Evolutionary conservation across 495 filamentous ascomycete species (phyloP).

Genomic region (Penicillium robsamsonii): DNA sequence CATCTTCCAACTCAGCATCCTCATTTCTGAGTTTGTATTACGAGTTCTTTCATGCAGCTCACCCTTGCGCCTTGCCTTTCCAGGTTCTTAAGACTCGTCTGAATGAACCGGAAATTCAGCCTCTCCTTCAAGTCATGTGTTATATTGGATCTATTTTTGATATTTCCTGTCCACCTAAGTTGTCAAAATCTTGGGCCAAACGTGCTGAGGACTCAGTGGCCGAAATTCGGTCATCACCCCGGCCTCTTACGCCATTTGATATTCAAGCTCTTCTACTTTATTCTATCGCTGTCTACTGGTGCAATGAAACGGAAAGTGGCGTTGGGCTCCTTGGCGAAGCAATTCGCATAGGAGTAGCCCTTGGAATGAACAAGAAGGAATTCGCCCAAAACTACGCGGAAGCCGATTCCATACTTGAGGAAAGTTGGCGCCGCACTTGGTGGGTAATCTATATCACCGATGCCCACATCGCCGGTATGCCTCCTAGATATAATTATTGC

Average conservation of each 20-base stretch:
- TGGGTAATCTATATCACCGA: slow-evolving; percentile 31
- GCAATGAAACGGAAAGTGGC: slow-evolving; percentile 18
- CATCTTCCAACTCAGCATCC: neutral
- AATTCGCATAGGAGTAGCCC: slow-evolving; percentile 16
- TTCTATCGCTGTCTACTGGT: slow-evolving; percentile 27
- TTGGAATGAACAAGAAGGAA: slow-evolving; percentile 25
- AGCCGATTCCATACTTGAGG: slow-evolving; percentile 20
- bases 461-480: slow-evolving; percentile 26
- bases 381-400: slow-evolving; percentile 12
- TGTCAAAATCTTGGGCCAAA: neutral
- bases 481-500: neutral
- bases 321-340: slow-evolving; percentile 18
- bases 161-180: neutral
- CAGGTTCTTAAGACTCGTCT: slow-evolving; percentile 10
- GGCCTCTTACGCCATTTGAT: slow-evolving; percentile 16
- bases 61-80: slow-evolving; percentile 24
- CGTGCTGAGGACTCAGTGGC: neutral
- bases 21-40: slow-evolving; percentile 10
- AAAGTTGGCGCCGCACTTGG: slow-evolving; percentile 34
- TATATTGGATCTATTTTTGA: slow-evolving; percentile 22
- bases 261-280: slow-evolving; percentile 25
- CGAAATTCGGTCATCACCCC: slow-evolving; percentile 3
- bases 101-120: slow-evolving; percentile 4
- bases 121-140: slow-evolving; percentile 14
- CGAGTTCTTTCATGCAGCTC: slow-evolving; percentile 22